Percentiles rank a stretch among this genome's conserved stretches.
Conservation (phyloP, 192 early-diverging fungal genomes). For the Diversispora epigaea region DNA sequence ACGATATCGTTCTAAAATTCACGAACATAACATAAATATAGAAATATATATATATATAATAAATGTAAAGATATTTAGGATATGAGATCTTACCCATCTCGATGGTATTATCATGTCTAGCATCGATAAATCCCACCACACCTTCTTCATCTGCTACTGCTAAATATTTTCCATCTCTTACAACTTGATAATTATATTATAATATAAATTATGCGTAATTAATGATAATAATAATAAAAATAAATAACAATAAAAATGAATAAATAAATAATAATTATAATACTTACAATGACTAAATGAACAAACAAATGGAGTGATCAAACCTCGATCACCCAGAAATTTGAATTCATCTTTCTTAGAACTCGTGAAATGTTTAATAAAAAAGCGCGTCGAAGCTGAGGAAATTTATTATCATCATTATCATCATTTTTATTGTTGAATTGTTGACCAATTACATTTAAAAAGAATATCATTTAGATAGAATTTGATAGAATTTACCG, state of each 20-base stretch:
- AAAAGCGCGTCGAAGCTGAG: constrained; percentile 25
- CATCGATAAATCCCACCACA: constrained; percentile 53
- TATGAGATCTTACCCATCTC: constrained; percentile 27
- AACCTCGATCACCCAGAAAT: constrained; percentile 17
- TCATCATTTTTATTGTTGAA: no score
- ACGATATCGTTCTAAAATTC: constrained; percentile 33
- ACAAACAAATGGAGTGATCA: constrained; percentile 28
- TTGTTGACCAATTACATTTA: no score
- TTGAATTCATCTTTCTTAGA: constrained; percentile 16
- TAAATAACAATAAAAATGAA: no score
- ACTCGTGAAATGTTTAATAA: constrained; percentile 29
- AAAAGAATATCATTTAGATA: no score
- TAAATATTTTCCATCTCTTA: constrained; percentile 49
- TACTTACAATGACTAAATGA: constrained; percentile 23
- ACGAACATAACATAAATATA: constrained; percentile 20
- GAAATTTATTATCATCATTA: no score
- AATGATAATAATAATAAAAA: no score
- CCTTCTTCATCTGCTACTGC: constrained; percentile 70
- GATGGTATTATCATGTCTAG: constrained; percentile 40
- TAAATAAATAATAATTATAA: background rate
- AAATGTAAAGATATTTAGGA: background rate
- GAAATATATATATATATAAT: constrained; percentile 6
- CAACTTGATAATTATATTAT: constrained; percentile 31
- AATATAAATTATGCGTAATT: no score
- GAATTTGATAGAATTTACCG: background rate